Base-by-base conservation (phyloP, 1,139 yeast species). In the Eremothecium cymbalariae region DNA sequence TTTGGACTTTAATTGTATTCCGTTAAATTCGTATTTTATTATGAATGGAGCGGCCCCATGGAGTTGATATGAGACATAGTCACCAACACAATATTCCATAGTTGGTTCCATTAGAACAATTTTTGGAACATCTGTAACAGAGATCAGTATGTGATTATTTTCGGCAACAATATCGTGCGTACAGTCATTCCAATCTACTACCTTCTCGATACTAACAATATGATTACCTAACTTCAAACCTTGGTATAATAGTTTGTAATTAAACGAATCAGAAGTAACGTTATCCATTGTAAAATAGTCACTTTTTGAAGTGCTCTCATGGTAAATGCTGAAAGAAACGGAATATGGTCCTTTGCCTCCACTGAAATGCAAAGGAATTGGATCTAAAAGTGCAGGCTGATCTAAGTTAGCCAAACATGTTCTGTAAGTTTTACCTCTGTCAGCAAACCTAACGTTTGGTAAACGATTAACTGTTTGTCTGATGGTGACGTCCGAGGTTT, bases 11-110 rank as follows among this genome's bases (percentile, higher is more conserved):
- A 81, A 76, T 17, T 62, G 59, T 27, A 67, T 63, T 3, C 71
- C 80, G 46, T 83, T 79, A 62, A 88, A 88, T 11, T 70, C 70
- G 55, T 90, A 90, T 33, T 67, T 72, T 3, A 93, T 70, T 1
- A 68, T 69, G 56, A 84, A 86, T 17, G 95, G 95, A 0, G 94
- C 72, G 3, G 72, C 67, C 4, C 98, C 98, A 9, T 73, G 72
- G 41, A 90, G 59, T 41, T 78, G 73, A 53, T 84, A 84, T 0
- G 80, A 68, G 18, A 90, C 73, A 44, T 83, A 81, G 43, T 90
- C 97, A 3, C 98, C 98, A 24, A 88, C 95, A 68, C 99, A 90
- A 50, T 76, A 81, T 47, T 70, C 67, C 20, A 63, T 60, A 14
- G 59, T 53, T 1, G 69, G 57, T 8, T 62, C 63, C 6, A 64